A percentile compares a stretch with the other conserved stretches of the same genome.
Evolutionary conservation across 2,329 filamentous ascomycete genomes (phyloP).

Genomic region (Dactylonectria estremocensis): DNA sequence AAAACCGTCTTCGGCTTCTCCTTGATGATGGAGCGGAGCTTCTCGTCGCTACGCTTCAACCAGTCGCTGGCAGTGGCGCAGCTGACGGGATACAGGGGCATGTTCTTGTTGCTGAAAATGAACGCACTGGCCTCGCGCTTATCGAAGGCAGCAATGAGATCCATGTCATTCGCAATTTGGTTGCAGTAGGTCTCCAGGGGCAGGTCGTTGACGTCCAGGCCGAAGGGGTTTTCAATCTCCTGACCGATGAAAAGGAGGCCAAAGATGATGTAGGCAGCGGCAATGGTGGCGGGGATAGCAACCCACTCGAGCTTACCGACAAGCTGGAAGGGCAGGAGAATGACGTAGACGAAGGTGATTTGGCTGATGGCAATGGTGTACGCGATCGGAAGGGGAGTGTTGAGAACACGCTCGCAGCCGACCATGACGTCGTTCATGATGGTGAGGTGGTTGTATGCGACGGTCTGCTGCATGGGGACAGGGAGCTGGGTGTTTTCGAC

Average conservation of each 20-base stretch:
- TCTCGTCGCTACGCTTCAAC: conserved; percentile 59
- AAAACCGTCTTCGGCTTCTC: conserved; percentile 58
- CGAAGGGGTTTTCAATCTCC: conserved; percentile 90
- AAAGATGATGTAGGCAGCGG: conserved; percentile 86
- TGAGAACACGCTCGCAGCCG: conserved; percentile 83
- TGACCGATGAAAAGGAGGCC: conserved; percentile 81
- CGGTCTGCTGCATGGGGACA: conserved; percentile 71
- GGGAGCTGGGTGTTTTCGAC: conserved; percentile 69
- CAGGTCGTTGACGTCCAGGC: conserved; percentile 86
- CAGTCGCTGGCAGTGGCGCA: conserved; percentile 55
- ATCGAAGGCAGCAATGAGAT: conserved; percentile 75
- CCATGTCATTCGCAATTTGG: conserved; percentile 81
- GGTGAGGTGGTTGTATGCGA: conserved; percentile 73
- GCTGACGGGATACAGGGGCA: conserved; percentile 71
- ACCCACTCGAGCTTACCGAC: conserved; percentile 76
- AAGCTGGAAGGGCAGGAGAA: conserved; percentile 87
- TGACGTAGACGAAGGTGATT: conserved; percentile 88
- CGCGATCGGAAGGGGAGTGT: conserved; percentile 85
- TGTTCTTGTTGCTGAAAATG: conserved; percentile 58
- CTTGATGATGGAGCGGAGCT: conserved; percentile 57
- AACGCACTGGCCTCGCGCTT: conserved; percentile 52
- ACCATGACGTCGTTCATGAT: conserved; percentile 80
- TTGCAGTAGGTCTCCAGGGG: conserved; percentile 84
- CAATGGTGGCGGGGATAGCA: conserved; percentile 82
- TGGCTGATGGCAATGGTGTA: conserved; percentile 90